Evolutionary conservation across 78 protist genomes (phyloP).

Genomic region (Creolimax fragrantissima): DNA sequence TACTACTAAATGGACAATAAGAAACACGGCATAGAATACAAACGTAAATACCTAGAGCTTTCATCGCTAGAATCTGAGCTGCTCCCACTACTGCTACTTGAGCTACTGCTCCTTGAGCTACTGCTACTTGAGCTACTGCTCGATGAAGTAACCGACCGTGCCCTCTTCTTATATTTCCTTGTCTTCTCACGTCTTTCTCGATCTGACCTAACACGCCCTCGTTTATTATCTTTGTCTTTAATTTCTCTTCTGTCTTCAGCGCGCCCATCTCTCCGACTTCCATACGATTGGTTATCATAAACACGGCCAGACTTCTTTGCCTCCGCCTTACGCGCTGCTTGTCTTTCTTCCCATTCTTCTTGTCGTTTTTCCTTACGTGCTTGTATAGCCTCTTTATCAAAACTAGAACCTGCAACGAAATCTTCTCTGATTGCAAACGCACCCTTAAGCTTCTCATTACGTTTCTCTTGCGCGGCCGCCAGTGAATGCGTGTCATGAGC

Average conservation of each 20-base stretch:
- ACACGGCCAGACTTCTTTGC: neutral
- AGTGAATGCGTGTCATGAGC: constrained; percentile 1
- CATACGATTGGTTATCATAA: neutral
- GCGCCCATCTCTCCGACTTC: neutral
- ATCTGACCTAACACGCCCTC: neutral
- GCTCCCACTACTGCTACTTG: neutral
- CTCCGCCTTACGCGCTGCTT: neutral
- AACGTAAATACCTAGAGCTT: neutral
- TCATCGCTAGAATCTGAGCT: neutral
- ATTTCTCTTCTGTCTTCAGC: neutral
- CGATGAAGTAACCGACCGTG: neutral
- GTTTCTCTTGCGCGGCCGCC: neutral
- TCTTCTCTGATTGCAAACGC: constrained; percentile 18
- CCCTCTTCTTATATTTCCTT: neutral
- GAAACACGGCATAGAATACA: neutral
- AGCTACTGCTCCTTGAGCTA: neutral
- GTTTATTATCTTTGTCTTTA: neutral
- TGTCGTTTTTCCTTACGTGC: neutral
- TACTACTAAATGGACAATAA: neutral
- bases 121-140: too few species aligned
- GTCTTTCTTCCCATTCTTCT: neutral
- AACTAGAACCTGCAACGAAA: neutral
- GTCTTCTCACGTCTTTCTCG: neutral
- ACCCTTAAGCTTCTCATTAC: neutral
- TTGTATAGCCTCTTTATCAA: neutral